These are phyloP conservation scores for Pythium utonaiense DNA, from an alignment of 352 stramenopile genomes.

Conservation along the genomic window DNA sequence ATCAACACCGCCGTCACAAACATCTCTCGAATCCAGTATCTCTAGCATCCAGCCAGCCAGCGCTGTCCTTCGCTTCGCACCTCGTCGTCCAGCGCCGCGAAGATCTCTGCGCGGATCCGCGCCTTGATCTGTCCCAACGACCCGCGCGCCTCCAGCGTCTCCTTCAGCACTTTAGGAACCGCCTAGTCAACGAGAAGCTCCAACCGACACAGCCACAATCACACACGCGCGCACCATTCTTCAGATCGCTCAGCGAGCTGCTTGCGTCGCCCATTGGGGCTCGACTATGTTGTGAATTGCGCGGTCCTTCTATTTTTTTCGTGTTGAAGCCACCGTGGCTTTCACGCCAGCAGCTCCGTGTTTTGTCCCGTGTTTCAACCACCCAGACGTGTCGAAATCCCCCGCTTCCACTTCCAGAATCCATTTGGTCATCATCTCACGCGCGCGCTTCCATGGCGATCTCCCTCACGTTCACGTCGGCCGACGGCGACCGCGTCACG, in stretches of 20 bases:
- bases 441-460: slow-evolving; percentile 63
- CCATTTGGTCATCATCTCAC: slow-evolving; percentile 1
- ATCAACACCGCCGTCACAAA: too few species aligned
- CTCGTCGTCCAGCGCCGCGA: slow-evolving; percentile 77
- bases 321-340: neutral
- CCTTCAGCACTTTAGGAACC: slow-evolving; percentile 87
- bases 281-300: too few species aligned
- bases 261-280: slow-evolving; percentile 11
- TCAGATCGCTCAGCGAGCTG: slow-evolving; percentile 25
- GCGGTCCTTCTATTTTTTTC: slow-evolving; percentile 3
- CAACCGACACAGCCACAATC: too few species aligned
- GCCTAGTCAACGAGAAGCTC: too few species aligned
- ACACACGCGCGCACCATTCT: slow-evolving; percentile 15
- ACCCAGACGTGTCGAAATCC: neutral
- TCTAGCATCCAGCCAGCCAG: neutral
- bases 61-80: slow-evolving; percentile 15
- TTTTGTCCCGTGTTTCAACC: slow-evolving; percentile 14
- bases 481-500: slow-evolving; percentile 49
- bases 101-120: slow-evolving; percentile 82
- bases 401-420: slow-evolving; percentile 10
- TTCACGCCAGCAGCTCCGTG: neutral
- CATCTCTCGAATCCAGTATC: too few species aligned
- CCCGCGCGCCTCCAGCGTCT: slow-evolving; percentile 72
- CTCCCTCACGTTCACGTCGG: slow-evolving; percentile 54
- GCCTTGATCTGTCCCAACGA: slow-evolving; percentile 82